These are phyloP conservation scores for Komagataea norvegica DNA, from an alignment of 1,139 yeast species.

Conservation along the genomic window DNA sequence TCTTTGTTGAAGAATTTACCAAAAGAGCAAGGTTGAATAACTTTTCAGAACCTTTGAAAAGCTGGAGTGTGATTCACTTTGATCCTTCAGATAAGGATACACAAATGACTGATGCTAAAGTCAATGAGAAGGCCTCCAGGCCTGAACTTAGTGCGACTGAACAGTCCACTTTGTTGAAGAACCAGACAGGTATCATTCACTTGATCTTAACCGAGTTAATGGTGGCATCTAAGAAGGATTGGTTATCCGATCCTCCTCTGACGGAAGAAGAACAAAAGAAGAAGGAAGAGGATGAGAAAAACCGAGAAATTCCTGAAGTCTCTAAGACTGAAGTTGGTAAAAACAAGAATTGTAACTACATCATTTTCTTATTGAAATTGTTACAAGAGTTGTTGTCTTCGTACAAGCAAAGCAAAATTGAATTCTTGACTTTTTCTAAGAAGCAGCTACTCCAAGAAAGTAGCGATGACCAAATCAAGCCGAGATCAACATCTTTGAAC, in stretches of 20 bases:
- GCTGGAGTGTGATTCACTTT: constrained; percentile 24
- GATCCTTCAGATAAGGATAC: constrained; percentile 33
- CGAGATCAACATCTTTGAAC: constrained; percentile 73
- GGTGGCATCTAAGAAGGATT: constrained; percentile 47
- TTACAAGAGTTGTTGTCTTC: constrained; percentile 72
- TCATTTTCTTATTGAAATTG: constrained; percentile 62
- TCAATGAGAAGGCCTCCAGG: constrained; percentile 8
- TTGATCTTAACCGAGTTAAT: constrained; percentile 60
- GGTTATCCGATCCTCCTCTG: constrained; percentile 38
- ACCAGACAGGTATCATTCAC: constrained; percentile 58
- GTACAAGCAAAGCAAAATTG: constrained; percentile 76
- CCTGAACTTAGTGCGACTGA: constrained; percentile 1
- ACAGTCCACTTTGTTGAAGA: constrained; percentile 19
- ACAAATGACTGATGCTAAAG: constrained; percentile 33
- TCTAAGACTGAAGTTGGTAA: constrained; percentile 33
- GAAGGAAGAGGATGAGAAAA: constrained; percentile 26
- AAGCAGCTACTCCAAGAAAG: constrained; percentile 35
- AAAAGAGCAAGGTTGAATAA: constrained; percentile 45
- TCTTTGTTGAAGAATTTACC: constrained; percentile 50
- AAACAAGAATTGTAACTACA: constrained; percentile 54
- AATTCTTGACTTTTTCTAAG: constrained; percentile 72
- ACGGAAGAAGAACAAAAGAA: constrained; percentile 25
- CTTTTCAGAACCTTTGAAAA: constrained; percentile 38
- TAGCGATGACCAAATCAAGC: constrained; percentile 40
- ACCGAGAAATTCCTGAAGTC: constrained; percentile 28